Conservation (phyloP, 2,329 filamentous ascomycete genomes). For the Colletotrichum caudatum region DNA sequence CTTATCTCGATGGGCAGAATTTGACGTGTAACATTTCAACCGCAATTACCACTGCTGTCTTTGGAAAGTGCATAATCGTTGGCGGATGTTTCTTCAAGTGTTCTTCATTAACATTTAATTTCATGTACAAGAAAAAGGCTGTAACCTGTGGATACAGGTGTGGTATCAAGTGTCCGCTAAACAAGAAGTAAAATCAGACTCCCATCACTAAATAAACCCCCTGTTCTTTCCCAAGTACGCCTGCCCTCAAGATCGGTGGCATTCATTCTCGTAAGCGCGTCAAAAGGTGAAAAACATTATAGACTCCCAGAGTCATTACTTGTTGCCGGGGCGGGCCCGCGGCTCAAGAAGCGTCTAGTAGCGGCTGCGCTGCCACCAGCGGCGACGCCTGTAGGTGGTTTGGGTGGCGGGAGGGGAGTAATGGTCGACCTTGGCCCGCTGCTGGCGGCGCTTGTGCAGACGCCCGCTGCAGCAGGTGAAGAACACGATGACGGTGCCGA, state of each 20-base stretch:
- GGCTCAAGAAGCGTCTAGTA: conserved; percentile 16
- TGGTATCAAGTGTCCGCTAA: conserved; percentile 34
- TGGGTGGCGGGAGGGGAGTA: conserved; percentile 43
- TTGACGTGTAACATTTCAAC: no score
- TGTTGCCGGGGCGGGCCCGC: neutral
- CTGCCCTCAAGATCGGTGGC: neutral
- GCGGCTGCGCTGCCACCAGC: conserved; percentile 42
- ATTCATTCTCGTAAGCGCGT: conserved; percentile 3
- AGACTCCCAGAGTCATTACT: neutral
- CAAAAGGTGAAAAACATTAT: neutral
- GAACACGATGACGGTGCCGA: conserved; percentile 69
- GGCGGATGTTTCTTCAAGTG: neutral
- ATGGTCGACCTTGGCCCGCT: conserved; percentile 46
- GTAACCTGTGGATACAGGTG: conserved; percentile 24
- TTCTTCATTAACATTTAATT: conserved; percentile 22
- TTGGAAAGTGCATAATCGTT: neutral
- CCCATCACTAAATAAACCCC: conserved; percentile 1
- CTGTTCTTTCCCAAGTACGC: neutral
- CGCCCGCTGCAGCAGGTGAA: conserved; percentile 70
- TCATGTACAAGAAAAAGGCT: conserved; percentile 12
- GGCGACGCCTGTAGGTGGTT: conserved; percentile 35
- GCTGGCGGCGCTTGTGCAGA: conserved; percentile 52
- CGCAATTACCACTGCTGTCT: neutral
- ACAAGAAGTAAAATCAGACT: conserved; percentile 6
- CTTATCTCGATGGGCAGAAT: neutral